Percentiles rank a stretch among this genome's conserved stretches.
phyloP scores from a whole-genome alignment of 257 asterid species.

The Solanum habrochaites region DNA sequence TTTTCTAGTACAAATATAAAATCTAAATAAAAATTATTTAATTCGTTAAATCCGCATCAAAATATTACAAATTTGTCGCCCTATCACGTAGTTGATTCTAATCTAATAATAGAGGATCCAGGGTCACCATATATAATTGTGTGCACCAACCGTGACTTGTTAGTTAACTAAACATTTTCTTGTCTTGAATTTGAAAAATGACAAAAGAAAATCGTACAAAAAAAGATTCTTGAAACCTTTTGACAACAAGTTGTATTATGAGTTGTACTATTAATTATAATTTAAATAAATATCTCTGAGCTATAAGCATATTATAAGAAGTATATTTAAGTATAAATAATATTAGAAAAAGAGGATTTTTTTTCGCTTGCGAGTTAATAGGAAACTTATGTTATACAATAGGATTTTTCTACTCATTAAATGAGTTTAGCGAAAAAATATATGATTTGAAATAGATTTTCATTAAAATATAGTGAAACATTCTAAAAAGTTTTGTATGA shows the following conservation, averaged over 20 bases:
- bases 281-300: not conserved
- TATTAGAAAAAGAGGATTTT: not conserved
- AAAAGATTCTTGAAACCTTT: not conserved
- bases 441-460: too few relatives aligned
- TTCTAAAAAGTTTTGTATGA: not conserved
- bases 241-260: not conserved
- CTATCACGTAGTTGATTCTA: not conserved
- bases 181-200: not conserved
- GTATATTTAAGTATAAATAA: not conserved
- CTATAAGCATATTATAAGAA: not conserved
- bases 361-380: not conserved
- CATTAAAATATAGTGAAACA: not conserved
- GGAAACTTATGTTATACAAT: too few relatives aligned
- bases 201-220: not conserved
- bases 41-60: not conserved
- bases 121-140: not conserved
- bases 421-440: accelerated
- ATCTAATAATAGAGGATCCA: not conserved
- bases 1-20: not conserved
- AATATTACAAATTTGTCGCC: not conserved
- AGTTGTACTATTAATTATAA: not conserved
- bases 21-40: not conserved
- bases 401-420: not conserved
- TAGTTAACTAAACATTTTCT: not conserved
- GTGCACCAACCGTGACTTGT: not conserved